Percentiles rank a stretch among this genome's conserved stretches.
phyloP scores from a whole-genome alignment of 441 rosid genomes.

The Rhodomyrtus psidioides region DNA sequence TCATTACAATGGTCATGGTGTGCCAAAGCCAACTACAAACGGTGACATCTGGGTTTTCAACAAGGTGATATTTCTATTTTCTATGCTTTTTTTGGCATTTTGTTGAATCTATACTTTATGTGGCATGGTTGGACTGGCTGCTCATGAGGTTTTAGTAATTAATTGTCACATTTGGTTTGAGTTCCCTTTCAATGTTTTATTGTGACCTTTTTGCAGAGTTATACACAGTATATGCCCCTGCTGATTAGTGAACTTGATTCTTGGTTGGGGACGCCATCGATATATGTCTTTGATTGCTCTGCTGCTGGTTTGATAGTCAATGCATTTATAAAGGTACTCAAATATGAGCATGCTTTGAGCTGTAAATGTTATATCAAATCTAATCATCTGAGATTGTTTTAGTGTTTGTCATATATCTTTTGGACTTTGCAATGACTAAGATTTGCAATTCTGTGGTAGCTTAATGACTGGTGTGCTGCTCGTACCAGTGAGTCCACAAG shows the following conservation, averaged over 20 bases:
- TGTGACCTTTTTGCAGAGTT: conserved; percentile 47
- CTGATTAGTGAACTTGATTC: conserved; percentile 90
- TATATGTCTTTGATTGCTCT: conserved; percentile 98
- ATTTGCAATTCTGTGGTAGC: conserved; percentile 36
- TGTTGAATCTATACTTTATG: background rate
- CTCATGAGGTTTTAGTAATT: conserved; percentile 3
- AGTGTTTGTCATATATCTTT: background rate
- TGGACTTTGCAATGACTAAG: background rate
- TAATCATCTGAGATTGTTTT: background rate
- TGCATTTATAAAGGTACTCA: conserved; percentile 75
- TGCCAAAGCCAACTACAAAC: conserved; percentile 92
- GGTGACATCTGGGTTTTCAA: conserved; percentile 99
- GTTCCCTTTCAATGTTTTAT: background rate
- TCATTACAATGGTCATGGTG: conserved; percentile 99
- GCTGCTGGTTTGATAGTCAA: conserved; percentile 97
- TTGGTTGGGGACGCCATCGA: conserved; percentile 95
- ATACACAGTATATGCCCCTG: conserved; percentile 96
- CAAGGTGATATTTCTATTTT: conserved; percentile 49
- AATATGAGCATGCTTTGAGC: background rate
- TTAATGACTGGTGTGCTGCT: conserved; percentile 72
- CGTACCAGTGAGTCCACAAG: conserved; percentile 49
- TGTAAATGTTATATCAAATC: background rate
- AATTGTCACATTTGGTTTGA: background rate
- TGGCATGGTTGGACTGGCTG: background rate
- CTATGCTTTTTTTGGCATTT: background rate